Base-by-base conservation (phyloP, 2,329 filamentous ascomycete genomes). In the Cephalotrichum gorgonifer region DNA sequence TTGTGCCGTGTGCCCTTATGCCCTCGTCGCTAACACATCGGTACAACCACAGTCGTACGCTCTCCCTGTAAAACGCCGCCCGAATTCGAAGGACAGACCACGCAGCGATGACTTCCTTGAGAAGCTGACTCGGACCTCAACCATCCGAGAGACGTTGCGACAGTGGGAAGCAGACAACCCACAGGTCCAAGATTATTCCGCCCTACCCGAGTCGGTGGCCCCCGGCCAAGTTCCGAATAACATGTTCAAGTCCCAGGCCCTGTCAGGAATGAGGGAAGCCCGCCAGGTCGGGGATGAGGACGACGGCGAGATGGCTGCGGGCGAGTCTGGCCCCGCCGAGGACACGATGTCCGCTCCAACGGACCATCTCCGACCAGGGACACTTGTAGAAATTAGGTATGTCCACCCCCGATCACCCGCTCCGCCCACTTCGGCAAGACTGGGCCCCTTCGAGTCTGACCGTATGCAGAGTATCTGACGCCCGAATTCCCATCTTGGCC, bases 401-500 rank as follows among this genome's bases (percentile, higher is more conserved):
- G 17, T 23, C 20, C 15, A 33, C n/a, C 3, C 4, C 27, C 11
- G 20, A 31, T 17, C 17, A 15, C n/a, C 28, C 22, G 25, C 4
- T 15, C 17, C 20, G 17, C 39, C n/a, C n/a, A 17, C 1, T 44
- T 12, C n/a, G n/a, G 15, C 7, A n/a, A 6, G 12, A 35, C 20
- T n/a, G 26, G 4, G 17, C 17, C n/a, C 15, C 7, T 4, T 26
- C 27, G 27, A 17, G 11, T 20, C 52, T 55, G 11, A 52, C 48
- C 35, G 6, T 12, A 22, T n/a, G 20, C 49, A 66, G 64, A 31
- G 60, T 60, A 27, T 55, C 61, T 8, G 60, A 63, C n/a, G 69
- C 68, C 11, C 64, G 73, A 25, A 62, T 71, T 20, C 70, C 72
- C 4, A 53, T 76, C 15, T 63, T 81, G 42, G 77, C 69, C 12